These are phyloP conservation scores for Cercospora janseana DNA, from an alignment of 2,329 filamentous ascomycete species.

Conservation along the genomic window DNA sequence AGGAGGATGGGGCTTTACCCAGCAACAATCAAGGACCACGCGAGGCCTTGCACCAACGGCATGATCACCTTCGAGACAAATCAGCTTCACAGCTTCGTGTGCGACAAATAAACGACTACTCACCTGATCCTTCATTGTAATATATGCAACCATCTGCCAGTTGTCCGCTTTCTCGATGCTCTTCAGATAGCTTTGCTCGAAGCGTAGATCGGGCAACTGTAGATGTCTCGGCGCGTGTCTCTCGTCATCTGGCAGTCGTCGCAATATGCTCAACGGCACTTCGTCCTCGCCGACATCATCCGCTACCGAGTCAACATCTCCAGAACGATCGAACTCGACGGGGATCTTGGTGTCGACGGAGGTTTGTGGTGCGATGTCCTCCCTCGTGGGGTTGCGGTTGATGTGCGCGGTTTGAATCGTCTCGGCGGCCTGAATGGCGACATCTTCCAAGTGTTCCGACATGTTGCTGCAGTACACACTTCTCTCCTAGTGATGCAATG, in stretches of 20 bases:
- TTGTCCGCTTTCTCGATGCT: conserved; percentile 78
- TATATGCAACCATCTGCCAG: conserved; percentile 75
- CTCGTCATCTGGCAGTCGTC: conserved; percentile 52
- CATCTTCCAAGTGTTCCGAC: conserved; percentile 30
- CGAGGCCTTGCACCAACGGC: conserved; percentile 79
- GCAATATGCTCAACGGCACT: conserved; percentile 65
- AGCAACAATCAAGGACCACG: conserved; percentile 81
- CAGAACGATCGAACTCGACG: conserved; percentile 47
- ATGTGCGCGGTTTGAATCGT: conserved; percentile 79
- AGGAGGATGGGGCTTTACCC: conserved; percentile 39
- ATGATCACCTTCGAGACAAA: conserved; percentile 64
- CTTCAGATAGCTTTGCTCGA: conserved; percentile 96
- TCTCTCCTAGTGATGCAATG: not conserved
- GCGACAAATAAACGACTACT: not conserved
- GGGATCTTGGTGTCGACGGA: conserved; percentile 66
- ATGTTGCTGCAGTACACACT: not conserved
- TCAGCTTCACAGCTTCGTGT: conserved; percentile 5
- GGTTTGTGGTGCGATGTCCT: conserved; percentile 80
- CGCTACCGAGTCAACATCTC: conserved; percentile 43
- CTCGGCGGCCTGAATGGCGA: conserved; percentile 62
- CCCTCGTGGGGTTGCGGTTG: conserved; percentile 66
- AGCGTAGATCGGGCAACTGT: conserved; percentile 75
- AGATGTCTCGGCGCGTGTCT: conserved; percentile 53
- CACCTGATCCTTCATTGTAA: conserved; percentile 88
- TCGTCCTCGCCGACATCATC: conserved; percentile 62